phyloP scores from a whole-genome alignment of 1,284 basidiomycete species.

The Kwoniella shivajii region DNA sequence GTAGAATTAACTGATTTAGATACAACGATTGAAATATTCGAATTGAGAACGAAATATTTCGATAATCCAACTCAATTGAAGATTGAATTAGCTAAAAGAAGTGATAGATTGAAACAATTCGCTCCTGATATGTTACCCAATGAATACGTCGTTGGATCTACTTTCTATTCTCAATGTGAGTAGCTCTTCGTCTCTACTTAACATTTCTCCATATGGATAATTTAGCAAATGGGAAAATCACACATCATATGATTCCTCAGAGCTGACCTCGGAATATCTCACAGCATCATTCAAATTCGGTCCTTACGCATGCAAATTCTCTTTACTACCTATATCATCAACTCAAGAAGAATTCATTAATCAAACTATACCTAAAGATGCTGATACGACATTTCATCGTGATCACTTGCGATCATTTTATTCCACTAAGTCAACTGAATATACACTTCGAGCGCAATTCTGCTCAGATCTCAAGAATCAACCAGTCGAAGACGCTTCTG shows the following conservation, averaged over 20 bases:
- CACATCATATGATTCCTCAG: neutral
- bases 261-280: neutral
- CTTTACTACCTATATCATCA: slow-evolving; percentile 12
- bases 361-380: slow-evolving; percentile 19
- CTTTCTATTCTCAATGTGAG: slow-evolving; percentile 31
- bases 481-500: slow-evolving; percentile 24
- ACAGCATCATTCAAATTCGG: slow-evolving; percentile 25
- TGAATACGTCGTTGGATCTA: slow-evolving; percentile 21
- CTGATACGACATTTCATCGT: slow-evolving; percentile 21
- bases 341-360: slow-evolving; percentile 13
- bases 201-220: too few species aligned
- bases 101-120: slow-evolving; percentile 26
- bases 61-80: slow-evolving; percentile 18
- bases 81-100: slow-evolving; percentile 19
- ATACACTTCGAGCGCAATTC: slow-evolving; percentile 21
- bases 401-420: slow-evolving; percentile 18
- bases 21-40: slow-evolving; percentile 27
- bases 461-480: slow-evolving; percentile 15
- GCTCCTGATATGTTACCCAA: slow-evolving; percentile 26
- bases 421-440: slow-evolving; percentile 8
- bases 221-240: too few species aligned
- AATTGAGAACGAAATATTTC: slow-evolving; percentile 22
- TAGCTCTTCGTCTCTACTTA: neutral
- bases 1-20: slow-evolving; percentile 28
- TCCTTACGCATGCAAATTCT: slow-evolving; percentile 24